Conservation (phyloP, 768 basidiomycete genomes). For the Lactarius hatsudake region DNA sequence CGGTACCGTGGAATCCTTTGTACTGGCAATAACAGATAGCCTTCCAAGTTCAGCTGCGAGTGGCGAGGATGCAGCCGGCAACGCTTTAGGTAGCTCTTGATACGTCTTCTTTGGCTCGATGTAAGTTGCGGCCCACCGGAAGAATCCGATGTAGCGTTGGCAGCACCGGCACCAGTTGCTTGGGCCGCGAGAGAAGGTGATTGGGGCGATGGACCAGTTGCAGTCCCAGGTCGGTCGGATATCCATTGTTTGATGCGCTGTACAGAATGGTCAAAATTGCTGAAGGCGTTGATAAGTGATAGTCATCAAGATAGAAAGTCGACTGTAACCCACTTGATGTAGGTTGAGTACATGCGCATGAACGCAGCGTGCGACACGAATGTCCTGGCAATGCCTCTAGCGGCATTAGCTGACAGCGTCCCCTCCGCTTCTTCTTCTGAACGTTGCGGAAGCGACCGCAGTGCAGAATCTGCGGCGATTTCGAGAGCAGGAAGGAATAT, state of each 20-base stretch:
- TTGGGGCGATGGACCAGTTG: conserved; percentile 40
- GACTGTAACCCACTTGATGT: conserved; percentile 77
- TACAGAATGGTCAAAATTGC: conserved; percentile 93
- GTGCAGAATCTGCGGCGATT: conserved; percentile 65
- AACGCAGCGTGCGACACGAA: conserved; percentile 95
- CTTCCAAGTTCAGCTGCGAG: conserved; percentile 91
- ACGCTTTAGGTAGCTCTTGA: conserved; percentile 85
- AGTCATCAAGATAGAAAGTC: conserved; percentile 7
- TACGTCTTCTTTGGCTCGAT: conserved; percentile 81
- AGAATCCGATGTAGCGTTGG: conserved; percentile 37
- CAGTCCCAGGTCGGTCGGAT: conserved; percentile 47
- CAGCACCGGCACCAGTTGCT: conserved; percentile 40
- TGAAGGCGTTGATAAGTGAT: conserved; percentile 34
- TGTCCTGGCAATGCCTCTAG: conserved; percentile 78
- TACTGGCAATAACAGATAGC: conserved; percentile 90
- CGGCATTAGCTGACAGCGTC: conserved; percentile 67
- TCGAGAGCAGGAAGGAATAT: conserved; percentile 92
- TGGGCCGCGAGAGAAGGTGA: conserved; percentile 56
- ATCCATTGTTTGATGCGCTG: conserved; percentile 88
- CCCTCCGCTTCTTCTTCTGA: conserved; percentile 66
- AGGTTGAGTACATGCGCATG: conserved; percentile 98
- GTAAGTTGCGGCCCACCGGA: conserved; percentile 57
- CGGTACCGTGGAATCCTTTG: conserved; percentile 98
- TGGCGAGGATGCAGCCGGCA: conserved; percentile 88
- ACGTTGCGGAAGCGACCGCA: conserved; percentile 46